phyloP scores from a whole-genome alignment of 2,329 filamentous ascomycete genomes.

The Septoria petroselini region DNA sequence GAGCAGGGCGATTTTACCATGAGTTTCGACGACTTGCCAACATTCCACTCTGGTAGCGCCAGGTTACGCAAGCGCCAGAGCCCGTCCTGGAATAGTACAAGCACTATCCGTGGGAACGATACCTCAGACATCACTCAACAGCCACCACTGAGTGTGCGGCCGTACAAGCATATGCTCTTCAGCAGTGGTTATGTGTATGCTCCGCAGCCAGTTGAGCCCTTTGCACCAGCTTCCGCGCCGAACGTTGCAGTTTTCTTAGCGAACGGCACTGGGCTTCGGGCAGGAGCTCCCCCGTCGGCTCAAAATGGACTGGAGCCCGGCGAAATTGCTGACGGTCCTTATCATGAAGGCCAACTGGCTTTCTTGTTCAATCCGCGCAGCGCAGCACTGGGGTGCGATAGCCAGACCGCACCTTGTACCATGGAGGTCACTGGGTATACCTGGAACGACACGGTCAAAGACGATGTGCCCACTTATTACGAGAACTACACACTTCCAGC shows the following conservation, averaged over 20 bases:
- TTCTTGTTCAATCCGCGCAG: constrained; percentile 53
- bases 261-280: constrained; percentile 29
- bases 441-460: constrained; percentile 38
- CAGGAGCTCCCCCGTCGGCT: constrained; percentile 11
- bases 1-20: constrained; percentile 46
- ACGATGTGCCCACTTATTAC: constrained; percentile 40
- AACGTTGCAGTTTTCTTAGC: constrained; percentile 50
- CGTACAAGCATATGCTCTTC: constrained; percentile 53
- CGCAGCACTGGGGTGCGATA: constrained; percentile 50
- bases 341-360: constrained; percentile 40
- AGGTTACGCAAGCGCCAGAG: constrained; percentile 19
- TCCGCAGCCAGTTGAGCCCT: constrained; percentile 46
- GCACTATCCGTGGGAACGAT: constrained; percentile 24
- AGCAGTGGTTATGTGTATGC: constrained; percentile 51
- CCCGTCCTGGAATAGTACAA: constrained; percentile 9
- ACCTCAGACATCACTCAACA: constrained; percentile 37
- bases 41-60: constrained; percentile 33
- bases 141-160: constrained; percentile 42
- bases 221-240: constrained; percentile 46
- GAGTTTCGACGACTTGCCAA: constrained; percentile 40
- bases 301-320: constrained; percentile 38
- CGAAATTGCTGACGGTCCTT: constrained; percentile 48
- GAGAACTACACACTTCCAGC: constrained; percentile 43
- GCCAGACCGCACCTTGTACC: constrained; percentile 41
- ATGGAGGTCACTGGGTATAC: constrained; percentile 49